Evolutionary conservation across 2,329 filamentous ascomycete species (phyloP).

Genomic region (Botrytis deweyae): DNA sequence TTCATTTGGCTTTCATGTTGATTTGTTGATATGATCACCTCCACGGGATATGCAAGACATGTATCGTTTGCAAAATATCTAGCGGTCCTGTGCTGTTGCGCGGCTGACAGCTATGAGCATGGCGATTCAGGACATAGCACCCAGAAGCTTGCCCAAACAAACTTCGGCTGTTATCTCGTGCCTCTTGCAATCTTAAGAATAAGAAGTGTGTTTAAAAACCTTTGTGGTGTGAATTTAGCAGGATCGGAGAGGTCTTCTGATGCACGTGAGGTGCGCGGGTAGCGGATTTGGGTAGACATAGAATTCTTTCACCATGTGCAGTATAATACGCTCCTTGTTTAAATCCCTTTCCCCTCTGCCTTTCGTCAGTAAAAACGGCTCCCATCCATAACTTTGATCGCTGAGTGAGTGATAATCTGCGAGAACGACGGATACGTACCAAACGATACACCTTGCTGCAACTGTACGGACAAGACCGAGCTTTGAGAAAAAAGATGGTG

Average conservation of each 20-base stretch:
- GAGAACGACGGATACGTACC: not conserved
- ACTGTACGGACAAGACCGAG: not conserved
- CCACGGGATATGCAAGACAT: slow-evolving; percentile 5
- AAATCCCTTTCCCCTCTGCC: not conserved
- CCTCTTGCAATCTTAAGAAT: not conserved
- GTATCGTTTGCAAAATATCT: slow-evolving; percentile 2
- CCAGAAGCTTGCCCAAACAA: not conserved
- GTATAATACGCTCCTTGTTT: not conserved
- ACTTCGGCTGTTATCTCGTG: not conserved
- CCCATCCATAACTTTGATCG: not conserved
- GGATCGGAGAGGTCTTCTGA: too few species aligned
- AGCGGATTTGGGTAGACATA: not conserved
- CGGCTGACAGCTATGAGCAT: not conserved
- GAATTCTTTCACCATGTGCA: not conserved
- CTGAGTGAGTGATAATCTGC: not conserved
- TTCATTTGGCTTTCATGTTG: not conserved
- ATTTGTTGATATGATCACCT: not conserved
- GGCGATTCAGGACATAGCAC: not conserved
- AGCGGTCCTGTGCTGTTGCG: not conserved
- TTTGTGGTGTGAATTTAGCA: not conserved
- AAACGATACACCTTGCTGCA: not conserved
- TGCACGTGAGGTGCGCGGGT: not conserved
- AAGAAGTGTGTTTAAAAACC: not conserved
- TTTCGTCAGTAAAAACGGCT: not conserved
- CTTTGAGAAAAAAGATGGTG: not conserved